phyloP scores from a whole-genome alignment of 768 basidiomycete species.

The Auricularia sp. region DNA sequence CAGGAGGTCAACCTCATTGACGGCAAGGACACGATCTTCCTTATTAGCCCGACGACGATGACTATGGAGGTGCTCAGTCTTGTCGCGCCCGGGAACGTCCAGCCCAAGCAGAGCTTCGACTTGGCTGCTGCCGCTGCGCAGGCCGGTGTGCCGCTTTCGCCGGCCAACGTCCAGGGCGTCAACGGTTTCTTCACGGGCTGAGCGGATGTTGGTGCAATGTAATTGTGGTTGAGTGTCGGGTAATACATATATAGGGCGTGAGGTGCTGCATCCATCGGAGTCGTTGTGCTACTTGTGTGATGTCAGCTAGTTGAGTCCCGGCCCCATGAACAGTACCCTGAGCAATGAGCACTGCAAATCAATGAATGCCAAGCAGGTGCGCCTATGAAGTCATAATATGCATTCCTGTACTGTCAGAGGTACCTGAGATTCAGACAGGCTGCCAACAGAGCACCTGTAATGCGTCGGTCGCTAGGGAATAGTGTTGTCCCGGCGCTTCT shows the following conservation, averaged over 20 bases:
- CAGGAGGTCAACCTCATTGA: neutral
- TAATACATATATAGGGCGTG: neutral
- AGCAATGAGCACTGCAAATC: too few species aligned
- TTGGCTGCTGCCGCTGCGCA: neutral
- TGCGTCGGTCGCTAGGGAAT: too few species aligned
- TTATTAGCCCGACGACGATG: conserved; percentile 20
- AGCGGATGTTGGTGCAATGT: neutral
- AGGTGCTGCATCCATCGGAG: too few species aligned
- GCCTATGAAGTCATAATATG: too few species aligned
- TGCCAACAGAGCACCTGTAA: too few species aligned
- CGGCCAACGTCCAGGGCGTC: neutral
- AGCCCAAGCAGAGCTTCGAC: neutral
- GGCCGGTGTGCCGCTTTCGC: neutral
- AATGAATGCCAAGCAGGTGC: too few species aligned
- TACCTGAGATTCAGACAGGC: too few species aligned
- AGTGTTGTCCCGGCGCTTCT: too few species aligned
- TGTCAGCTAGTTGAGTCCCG: too few species aligned
- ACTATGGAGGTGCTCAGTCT: conserved; percentile 19
- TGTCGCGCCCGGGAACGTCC: conserved; percentile 18
- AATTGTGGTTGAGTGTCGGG: neutral
- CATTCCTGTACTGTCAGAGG: too few species aligned
- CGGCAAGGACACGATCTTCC: conserved; percentile 12
- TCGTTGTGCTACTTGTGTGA: too few species aligned
- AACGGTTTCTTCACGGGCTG: neutral
- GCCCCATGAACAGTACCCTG: too few species aligned